Base-by-base conservation (phyloP, 2,329 filamentous ascomycete species). In the Diaporthe helianthi region DNA sequence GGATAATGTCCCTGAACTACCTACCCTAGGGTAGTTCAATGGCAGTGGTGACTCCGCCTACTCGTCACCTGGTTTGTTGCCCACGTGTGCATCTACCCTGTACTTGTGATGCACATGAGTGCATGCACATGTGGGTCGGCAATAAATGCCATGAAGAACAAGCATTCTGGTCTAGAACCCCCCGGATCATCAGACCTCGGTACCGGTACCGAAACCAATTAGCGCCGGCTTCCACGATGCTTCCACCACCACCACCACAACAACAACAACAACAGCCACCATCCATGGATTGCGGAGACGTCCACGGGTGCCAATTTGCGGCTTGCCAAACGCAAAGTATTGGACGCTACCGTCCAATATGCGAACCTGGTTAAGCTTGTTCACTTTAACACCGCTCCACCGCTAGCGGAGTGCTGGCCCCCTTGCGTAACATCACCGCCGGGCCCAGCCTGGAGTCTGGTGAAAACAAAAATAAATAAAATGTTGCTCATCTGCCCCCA, bases 171-270 rank as follows among this genome's bases (percentile, higher is more conserved):
- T n/a, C n/a, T n/a, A n/a, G n/a, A n/a, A n/a, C n/a, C n/a, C 41
- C 55, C 55, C 55, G 26, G 55, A 61, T 61, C 10, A 19, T 19
- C 58, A 61, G 6, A n/a, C 58, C 19, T 61, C 41, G 58, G 58
- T 19, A 61, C 58, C 58, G 24, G 29, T 22, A 33, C 58, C 58
- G 29, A 47, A 61, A 61, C 36, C n/a, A 29, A 61, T 33, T 61
- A 61, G 58, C 58, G 41, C 58, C 44, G 58, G 44, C 58, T 46
- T 36, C 36, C 41, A 63, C 58, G 58, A 63, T 63, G 58, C 58
- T 49, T 63, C 44, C 12, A 38, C 36, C 36, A 33, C 31, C 8
- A 10, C 10, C 8, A 33, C 31, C 31, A 33, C 31, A 4, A 63
- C 12, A 19, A 24, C 24, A 29, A 63, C 44, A 36, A 63, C n/a